These are phyloP conservation scores for Pseudopyricularia javanii DNA, from an alignment of 2,329 filamentous ascomycete species.

Conservation along the genomic window DNA sequence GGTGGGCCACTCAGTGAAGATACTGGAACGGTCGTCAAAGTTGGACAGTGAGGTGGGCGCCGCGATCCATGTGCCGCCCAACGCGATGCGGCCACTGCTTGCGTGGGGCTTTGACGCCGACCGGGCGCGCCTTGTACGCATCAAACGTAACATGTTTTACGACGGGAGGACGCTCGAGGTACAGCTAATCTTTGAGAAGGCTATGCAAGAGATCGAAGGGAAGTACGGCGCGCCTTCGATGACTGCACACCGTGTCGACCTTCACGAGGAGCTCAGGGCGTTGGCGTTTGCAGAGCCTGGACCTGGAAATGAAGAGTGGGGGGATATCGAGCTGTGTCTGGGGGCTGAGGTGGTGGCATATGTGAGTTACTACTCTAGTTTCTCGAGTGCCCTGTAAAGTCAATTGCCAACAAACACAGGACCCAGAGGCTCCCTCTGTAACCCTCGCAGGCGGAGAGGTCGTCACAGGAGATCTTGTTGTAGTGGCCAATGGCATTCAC, in stretches of 20 bases:
- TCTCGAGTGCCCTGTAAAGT: neutral
- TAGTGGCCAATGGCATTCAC: slow-evolving; percentile 22
- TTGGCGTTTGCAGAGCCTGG: neutral
- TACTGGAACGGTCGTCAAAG: slow-evolving; percentile 23
- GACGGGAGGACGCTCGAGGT: slow-evolving; percentile 11
- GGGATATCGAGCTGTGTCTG: neutral
- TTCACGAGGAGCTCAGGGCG: slow-evolving; percentile 14
- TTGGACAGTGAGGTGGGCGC: slow-evolving; percentile 22
- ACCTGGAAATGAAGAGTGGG: neutral
- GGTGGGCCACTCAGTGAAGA: slow-evolving; percentile 17
- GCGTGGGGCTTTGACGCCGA: slow-evolving; percentile 12
- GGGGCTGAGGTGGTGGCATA: neutral
- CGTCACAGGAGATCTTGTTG: slow-evolving; percentile 16
- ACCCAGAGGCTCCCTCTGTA: slow-evolving; percentile 9
- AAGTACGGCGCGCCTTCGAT: slow-evolving; percentile 17
- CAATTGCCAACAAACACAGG: slow-evolving; percentile 2
- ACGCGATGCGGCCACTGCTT: slow-evolving; percentile 16
- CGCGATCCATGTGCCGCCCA: slow-evolving; percentile 20
- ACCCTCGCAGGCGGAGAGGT: slow-evolving; percentile 11
- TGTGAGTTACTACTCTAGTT: neutral
- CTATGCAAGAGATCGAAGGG: slow-evolving; percentile 12
- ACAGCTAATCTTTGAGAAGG: slow-evolving; percentile 10
- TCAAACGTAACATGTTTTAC: neutral
- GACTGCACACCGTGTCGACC: slow-evolving; percentile 19
- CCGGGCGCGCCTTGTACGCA: slow-evolving; percentile 16